Conservation (phyloP, 306 rosid species). For the peach (Prunus persica) region Prunus_persica_NCBIv2 NC_034011.1:25897501-25898000, state of each 20-base stretch:
- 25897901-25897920: slow-evolving; percentile 74
- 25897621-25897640: slow-evolving; percentile 12
- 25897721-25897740: slow-evolving; percentile 83
- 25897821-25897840: slow-evolving; percentile 41
- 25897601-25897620: slow-evolving; percentile 11
- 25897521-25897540: too few relatives aligned
- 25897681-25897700: background rate
- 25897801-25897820: slow-evolving; percentile 68
- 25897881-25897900: slow-evolving; percentile 65
- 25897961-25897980: slow-evolving; percentile 66
- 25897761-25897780: slow-evolving; percentile 81
- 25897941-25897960: slow-evolving; percentile 68
- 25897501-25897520: too few relatives aligned
- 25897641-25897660: slow-evolving; percentile 33
- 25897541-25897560: background rate
- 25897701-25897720: slow-evolving; percentile 27
- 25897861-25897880: slow-evolving; percentile 46
- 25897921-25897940: slow-evolving; percentile 73
- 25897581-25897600: slow-evolving; percentile 1
- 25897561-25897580: background rate
- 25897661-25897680: slow-evolving; percentile 30
- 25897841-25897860: slow-evolving; percentile 26
- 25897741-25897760: slow-evolving; percentile 87
- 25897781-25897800: slow-evolving; percentile 85
- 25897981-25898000: slow-evolving; percentile 79